A percentile compares a stretch with the other conserved stretches of the same genome.
phyloP scores from a whole-genome alignment of 495 filamentous ascomycete species.

The Neurospora tetrasperma region DNA sequence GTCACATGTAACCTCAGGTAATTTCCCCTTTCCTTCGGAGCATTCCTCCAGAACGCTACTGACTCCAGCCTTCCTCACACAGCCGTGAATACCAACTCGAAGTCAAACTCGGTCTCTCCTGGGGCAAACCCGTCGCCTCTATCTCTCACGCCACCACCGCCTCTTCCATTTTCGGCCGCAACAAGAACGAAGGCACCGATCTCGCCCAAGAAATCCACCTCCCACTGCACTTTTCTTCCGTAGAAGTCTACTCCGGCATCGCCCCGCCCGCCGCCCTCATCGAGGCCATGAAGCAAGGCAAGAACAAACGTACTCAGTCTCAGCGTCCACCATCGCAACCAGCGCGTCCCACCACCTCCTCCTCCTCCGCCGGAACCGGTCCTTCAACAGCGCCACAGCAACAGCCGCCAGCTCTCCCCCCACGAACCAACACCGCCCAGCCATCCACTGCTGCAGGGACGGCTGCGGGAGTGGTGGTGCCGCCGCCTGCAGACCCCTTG shows the following conservation, averaged over 20 bases:
- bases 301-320: constrained; percentile 4
- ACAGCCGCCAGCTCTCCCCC: constrained; percentile 2
- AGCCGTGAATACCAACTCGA: constrained; percentile 70
- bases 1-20: constrained; percentile 73
- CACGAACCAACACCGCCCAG: constrained; percentile 13
- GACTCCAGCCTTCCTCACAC: background rate
- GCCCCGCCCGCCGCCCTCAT: constrained; percentile 67
- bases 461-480: background rate
- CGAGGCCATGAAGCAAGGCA: constrained; percentile 47
- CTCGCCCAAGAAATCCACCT: constrained; percentile 63
- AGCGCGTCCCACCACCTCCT: constrained; percentile 14
- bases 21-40: background rate
- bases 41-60: background rate
- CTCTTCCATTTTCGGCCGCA: constrained; percentile 5
- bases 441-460: constrained; percentile 15
- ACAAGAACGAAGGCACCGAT: constrained; percentile 9
- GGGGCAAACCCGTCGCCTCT: constrained; percentile 24
- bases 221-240: constrained; percentile 58
- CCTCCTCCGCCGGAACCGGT: constrained; percentile 20
- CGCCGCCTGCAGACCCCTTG: constrained; percentile 22
- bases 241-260: constrained; percentile 85
- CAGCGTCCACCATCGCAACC: constrained; percentile 24
- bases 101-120: constrained; percentile 62
- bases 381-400: constrained; percentile 4
- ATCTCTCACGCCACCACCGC: background rate